Percentiles rank a stretch among this genome's conserved stretches.
Evolutionary conservation across 495 filamentous ascomycete genomes (phyloP).

Genomic region (Penicillium mononematosum): DNA sequence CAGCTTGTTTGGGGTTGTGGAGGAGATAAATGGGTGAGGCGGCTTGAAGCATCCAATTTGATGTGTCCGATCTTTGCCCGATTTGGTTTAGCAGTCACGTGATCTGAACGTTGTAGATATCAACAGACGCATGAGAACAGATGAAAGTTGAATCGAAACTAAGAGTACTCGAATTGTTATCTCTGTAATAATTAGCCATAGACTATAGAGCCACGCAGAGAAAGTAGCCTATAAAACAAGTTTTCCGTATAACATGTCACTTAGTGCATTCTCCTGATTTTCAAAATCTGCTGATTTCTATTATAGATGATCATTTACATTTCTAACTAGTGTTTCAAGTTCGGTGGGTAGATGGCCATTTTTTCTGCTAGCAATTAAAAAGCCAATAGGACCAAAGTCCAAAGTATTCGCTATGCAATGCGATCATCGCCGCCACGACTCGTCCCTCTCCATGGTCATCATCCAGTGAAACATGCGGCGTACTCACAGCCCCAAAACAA

Average conservation of each 20-base stretch:
- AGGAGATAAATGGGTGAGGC: slow-evolving; percentile 6
- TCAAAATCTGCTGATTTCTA: not conserved
- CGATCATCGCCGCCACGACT: not conserved
- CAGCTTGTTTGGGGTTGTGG: slow-evolving; percentile 10
- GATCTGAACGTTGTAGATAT: not conserved
- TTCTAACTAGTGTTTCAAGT: not conserved
- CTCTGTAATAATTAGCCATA: no score
- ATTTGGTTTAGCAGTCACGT: not conserved
- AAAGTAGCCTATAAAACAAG: no score
- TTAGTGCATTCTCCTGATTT: not conserved
- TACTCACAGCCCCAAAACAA: slow-evolving; percentile 11
- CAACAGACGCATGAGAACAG: not conserved
- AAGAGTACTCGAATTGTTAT: no score
- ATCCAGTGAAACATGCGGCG: slow-evolving; percentile 11
- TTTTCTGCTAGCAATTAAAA: slow-evolving; percentile 8
- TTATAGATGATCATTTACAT: not conserved
- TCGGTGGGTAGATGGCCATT: not conserved
- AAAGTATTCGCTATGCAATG: not conserved
- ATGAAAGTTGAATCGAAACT: no score
- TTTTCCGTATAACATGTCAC: not conserved
- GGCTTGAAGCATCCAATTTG: slow-evolving; percentile 10
- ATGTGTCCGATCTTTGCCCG: slow-evolving; percentile 3
- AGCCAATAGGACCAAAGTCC: slow-evolving; percentile 13
- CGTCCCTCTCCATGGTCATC: slow-evolving; percentile 9
- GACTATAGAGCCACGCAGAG: no score